Conservation (phyloP, 129 eudicot genomes). For the Solidago caesia region DNA sequence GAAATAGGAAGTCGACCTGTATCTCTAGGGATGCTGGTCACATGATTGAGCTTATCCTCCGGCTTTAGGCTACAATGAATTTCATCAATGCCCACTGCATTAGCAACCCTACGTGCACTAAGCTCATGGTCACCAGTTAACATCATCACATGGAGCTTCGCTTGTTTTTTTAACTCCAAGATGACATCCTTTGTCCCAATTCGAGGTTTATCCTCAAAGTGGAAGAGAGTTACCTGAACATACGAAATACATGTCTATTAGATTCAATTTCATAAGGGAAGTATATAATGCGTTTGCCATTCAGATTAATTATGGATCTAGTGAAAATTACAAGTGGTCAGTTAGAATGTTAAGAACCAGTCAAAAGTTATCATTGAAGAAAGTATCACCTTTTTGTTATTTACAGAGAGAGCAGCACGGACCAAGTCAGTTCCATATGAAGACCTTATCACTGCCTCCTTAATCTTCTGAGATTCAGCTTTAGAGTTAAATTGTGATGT, state of each 20-base stretch:
- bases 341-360: neutral
- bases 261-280: neutral
- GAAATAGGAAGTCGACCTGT: constrained; percentile 45
- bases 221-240: constrained; percentile 81
- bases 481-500: constrained; percentile 70
- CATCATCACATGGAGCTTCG: constrained; percentile 89
- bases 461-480: constrained; percentile 67
- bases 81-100: constrained; percentile 87
- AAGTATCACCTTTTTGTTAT: constrained; percentile 67
- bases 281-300: neutral
- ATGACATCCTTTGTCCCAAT: constrained; percentile 69
- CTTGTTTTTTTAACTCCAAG: constrained; percentile 57
- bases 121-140: constrained; percentile 97
- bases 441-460: constrained; percentile 72
- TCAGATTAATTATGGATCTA: constrained; percentile 3
- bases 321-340: neutral
- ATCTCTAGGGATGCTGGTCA: constrained; percentile 77
- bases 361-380: neutral
- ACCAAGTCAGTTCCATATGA: constrained; percentile 79
- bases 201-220: constrained; percentile 91
- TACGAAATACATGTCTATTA: constrained; percentile 9
- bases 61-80: constrained; percentile 86
- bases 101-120: constrained; percentile 88
- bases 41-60: constrained; percentile 95
- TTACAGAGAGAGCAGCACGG: constrained; percentile 90